Percentiles rank a stretch among this genome's conserved stretches.
Evolutionary conservation across 2,329 filamentous ascomycete species (phyloP).

Genomic region (Fusarium irregulare): DNA sequence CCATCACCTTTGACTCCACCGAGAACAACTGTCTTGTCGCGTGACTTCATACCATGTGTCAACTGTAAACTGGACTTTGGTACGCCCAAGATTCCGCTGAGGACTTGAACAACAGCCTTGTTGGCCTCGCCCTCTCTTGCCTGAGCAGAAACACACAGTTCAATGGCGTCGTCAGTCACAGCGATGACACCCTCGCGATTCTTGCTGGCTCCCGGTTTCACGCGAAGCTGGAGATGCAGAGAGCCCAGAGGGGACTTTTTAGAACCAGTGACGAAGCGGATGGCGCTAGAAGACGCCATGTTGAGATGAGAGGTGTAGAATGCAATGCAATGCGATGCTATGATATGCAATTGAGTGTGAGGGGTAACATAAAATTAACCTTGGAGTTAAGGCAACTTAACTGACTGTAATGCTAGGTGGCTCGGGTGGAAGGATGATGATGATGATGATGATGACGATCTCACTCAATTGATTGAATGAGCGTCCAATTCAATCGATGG

Average conservation of each 20-base stretch:
- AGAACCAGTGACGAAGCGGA: slow-evolving; percentile 61
- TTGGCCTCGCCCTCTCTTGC: slow-evolving; percentile 77
- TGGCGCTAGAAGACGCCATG: slow-evolving; percentile 50
- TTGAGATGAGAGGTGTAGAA: neutral
- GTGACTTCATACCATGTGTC: slow-evolving; percentile 70
- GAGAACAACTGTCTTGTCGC: slow-evolving; percentile 70
- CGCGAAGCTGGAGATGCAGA: slow-evolving; percentile 72
- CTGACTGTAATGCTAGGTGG: neutral
- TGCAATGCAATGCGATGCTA: slow-evolving; percentile 1
- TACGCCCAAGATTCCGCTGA: slow-evolving; percentile 69
- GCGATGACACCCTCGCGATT: slow-evolving; percentile 69
- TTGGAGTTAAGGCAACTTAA: neutral
- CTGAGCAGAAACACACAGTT: slow-evolving; percentile 74
- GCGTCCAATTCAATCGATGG: neutral
- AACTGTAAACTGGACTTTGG: slow-evolving; percentile 74
- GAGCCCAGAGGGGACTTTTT: slow-evolving; percentile 58
- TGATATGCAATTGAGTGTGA: slow-evolving; percentile 12
- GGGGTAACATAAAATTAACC: slow-evolving; percentile 18
- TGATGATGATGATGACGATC: slow-evolving; percentile 1
- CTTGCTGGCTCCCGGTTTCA: slow-evolving; percentile 74
- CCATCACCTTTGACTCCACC: slow-evolving; percentile 51
- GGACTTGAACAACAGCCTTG: slow-evolving; percentile 70
- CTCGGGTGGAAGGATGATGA: slow-evolving; percentile 8
- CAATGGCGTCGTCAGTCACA: slow-evolving; percentile 67
- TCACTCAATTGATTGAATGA: neutral